Evolutionary conservation across 768 basidiomycete genomes (phyloP), one percentile per base, ranked within the genome.

Genomic region (Agaricus subrufescens): DNA sequence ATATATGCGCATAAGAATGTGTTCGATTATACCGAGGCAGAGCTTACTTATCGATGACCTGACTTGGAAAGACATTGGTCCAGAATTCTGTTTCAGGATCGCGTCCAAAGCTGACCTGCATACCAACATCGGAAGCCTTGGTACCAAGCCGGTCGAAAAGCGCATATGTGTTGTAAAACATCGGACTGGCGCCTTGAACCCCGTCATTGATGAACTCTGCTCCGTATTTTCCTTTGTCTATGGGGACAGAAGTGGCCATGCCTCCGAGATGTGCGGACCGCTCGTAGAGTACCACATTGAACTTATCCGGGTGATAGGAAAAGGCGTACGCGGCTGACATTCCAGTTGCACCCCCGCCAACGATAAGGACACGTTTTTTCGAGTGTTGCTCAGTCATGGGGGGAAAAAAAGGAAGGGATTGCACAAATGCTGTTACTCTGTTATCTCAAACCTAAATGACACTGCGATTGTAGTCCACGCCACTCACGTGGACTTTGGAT

Each of bases 161-260:
- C 10, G 69, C 66, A 46, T 66, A 70, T 1, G 70, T 68, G 51
- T 69, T 69, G 42, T 68, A 57, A 57, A 68, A 71, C 12, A 66
- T 64, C 8, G 65, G 69, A 46, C 65, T 69, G 3, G 67, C 69
- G 49, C 69, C 69, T 58, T 71, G 69, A 0, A 71, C 67, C 11
- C 68, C 69, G 51, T 71, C 69, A 44, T 71, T 71, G 58, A 71
- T 68, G 43, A 66, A 69, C 9, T 67, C 63, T 7, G 69, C 66
- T 14, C 69, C 68, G 34, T 62, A 69, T 42, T 60, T 63, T 12
- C 56, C 47, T 25, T 61, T 60, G 47, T 66, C 62, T 26, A 69
- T 66, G 3, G 64, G 56, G 0, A 60, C 59, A 37, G 65, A 68
- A n/a, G 67, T 69, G 3, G 68, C 68, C 68, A 71, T 71, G 8